Evolutionary conservation across 768 basidiomycete genomes (phyloP).

Genomic region (Boletus subcaerulescens): DNA sequence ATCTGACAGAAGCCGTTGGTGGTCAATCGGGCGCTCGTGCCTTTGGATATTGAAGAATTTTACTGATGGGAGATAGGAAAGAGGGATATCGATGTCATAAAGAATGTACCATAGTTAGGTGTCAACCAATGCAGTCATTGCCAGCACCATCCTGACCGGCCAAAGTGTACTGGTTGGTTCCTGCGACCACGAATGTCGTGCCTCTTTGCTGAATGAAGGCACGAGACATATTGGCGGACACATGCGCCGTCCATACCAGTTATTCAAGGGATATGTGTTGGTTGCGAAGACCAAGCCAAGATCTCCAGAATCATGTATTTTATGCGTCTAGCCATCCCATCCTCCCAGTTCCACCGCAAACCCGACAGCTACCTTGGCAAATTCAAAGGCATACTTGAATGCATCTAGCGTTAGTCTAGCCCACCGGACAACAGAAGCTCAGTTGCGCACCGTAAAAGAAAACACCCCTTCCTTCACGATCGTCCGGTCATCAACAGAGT

Average conservation of each 20-base stretch:
- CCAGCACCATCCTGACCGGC: too few relatives aligned
- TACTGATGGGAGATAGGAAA: not conserved
- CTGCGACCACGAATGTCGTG: too few relatives aligned
- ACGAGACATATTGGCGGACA: too few relatives aligned
- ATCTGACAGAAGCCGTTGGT: conserved; percentile 22
- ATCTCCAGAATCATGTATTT: too few relatives aligned
- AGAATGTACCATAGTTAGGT: not conserved
- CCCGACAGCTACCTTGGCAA: conserved; percentile 57
- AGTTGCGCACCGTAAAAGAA: conserved; percentile 32
- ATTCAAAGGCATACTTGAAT: conserved; percentile 45
- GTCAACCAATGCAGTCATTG: not conserved
- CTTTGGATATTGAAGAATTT: conserved; percentile 10
- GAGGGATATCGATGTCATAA: not conserved
- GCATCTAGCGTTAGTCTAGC: too few relatives aligned
- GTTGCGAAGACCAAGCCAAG: too few relatives aligned
- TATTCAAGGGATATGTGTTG: too few relatives aligned
- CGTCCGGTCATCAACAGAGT: conserved; percentile 30
- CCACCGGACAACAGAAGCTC: not conserved
- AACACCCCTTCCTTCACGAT: conserved; percentile 38
- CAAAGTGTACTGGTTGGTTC: too few relatives aligned
- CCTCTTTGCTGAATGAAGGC: too few relatives aligned
- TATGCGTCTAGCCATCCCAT: too few relatives aligned
- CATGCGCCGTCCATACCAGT: too few relatives aligned
- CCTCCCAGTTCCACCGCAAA: conserved; percentile 38
- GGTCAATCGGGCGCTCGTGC: conserved; percentile 4